Conservation (phyloP, 306 rosid genomes). For the Lagenaria siceraria region DNA sequence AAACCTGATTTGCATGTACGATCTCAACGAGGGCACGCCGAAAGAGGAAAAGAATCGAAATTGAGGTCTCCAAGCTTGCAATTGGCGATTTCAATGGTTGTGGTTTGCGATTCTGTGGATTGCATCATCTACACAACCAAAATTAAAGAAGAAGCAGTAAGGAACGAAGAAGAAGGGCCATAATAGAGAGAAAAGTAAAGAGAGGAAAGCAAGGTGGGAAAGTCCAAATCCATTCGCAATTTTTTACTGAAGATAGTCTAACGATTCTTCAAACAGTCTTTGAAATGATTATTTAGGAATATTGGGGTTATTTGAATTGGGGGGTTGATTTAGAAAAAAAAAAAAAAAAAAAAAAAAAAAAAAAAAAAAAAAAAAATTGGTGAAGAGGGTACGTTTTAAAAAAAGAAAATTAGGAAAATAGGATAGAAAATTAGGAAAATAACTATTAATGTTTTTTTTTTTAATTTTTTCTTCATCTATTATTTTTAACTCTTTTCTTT, state of each 20-base stretch:
- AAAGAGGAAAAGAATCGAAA: neutral
- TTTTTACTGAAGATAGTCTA: neutral
- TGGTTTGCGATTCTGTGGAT: neutral
- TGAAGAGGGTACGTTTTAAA: too few species aligned
- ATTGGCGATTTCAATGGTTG: neutral
- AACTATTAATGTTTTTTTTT: too few species aligned
- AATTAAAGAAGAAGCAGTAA: neutral
- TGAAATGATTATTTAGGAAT: neutral
- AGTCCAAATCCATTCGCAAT: constrained; percentile 4
- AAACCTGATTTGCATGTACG: neutral
- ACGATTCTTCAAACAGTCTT: neutral
- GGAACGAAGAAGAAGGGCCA: constrained; percentile 7
- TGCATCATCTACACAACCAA: neutral
- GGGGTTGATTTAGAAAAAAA: too few species aligned
- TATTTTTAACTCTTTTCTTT: too few species aligned
- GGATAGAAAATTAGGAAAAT: too few species aligned
- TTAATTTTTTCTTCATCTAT: too few species aligned
- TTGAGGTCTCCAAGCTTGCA: neutral
- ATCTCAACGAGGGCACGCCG: neutral
- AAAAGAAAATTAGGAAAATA: too few species aligned
- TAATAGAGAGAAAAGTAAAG: neutral
- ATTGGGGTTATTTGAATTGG: too few species aligned
- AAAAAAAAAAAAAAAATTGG: too few species aligned
- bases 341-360: too few species aligned
- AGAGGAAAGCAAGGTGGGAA: neutral